These are phyloP conservation scores for Umbelopsis sp. DNA, from an alignment of 371 early-diverging fungal genomes.

Conservation along the genomic window DNA sequence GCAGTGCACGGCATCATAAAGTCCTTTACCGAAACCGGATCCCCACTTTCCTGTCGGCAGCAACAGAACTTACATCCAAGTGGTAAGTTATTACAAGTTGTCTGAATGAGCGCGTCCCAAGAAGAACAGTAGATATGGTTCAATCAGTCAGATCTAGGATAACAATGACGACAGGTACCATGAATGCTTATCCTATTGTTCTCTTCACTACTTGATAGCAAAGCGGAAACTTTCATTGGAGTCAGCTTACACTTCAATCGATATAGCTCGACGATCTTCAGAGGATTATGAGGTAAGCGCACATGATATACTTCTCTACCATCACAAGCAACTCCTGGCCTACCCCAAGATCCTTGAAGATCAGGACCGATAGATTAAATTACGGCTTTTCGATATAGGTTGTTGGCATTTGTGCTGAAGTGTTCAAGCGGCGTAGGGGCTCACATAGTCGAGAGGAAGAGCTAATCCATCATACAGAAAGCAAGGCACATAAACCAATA, in stretches of 20 bases:
- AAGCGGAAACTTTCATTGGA: constrained; percentile 11
- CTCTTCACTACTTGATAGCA: background rate
- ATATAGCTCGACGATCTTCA: constrained; percentile 8
- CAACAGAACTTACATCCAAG: background rate
- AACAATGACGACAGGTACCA: constrained; percentile 1
- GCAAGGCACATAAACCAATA: constrained; percentile 10
- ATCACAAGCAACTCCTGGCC: background rate
- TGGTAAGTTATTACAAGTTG: background rate
- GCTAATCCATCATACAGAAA: background rate
- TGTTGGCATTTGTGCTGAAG: background rate
- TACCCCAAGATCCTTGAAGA: background rate
- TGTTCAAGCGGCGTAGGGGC: constrained; percentile 5
- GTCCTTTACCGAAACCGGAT: constrained; percentile 45
- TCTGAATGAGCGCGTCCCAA: background rate
- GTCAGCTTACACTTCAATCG: background rate
- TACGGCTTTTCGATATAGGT: background rate
- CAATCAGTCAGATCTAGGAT: background rate
- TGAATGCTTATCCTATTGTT: background rate
- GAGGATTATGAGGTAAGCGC: constrained; percentile 7
- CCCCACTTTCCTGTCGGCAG: constrained; percentile 24
- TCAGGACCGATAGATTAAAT: background rate
- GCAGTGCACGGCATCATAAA: constrained; percentile 51
- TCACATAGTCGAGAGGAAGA: background rate
- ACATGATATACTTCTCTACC: background rate
- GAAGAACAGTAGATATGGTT: too few species aligned